These are phyloP conservation scores for Brasenia schreberi DNA, from an alignment of 164 flowering plant genomes.

Conservation along the genomic window DNA sequence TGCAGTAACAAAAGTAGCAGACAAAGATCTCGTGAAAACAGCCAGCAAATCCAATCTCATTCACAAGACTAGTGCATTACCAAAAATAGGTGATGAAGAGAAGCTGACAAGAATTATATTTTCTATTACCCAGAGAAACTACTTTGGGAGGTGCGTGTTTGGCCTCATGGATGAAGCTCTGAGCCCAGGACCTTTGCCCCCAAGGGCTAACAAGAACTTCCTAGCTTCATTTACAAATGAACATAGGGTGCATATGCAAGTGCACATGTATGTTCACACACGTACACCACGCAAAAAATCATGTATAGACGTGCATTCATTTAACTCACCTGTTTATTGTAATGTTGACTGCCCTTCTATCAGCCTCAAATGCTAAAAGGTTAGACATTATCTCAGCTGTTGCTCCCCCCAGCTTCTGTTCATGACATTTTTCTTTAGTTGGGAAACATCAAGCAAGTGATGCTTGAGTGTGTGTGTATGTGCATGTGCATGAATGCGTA, in stretches of 20 bases:
- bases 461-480: not conserved
- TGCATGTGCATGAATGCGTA: not conserved
- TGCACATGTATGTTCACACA: too few relatives aligned
- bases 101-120: not conserved
- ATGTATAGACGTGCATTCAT: not conserved
- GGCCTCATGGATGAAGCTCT: too few relatives aligned
- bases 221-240: not conserved
- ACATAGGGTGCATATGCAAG: too few relatives aligned
- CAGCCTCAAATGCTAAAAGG: slow-evolving; percentile 96
- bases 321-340: slow-evolving; percentile 67
- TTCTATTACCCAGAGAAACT: too few relatives aligned
- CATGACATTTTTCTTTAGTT: slow-evolving; percentile 2
- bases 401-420: slow-evolving; percentile 94
- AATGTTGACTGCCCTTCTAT: slow-evolving; percentile 93
- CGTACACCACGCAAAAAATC: too few relatives aligned
- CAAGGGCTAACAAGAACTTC: not conserved
- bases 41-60: not conserved
- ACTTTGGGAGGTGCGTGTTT: too few relatives aligned
- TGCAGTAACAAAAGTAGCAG: slow-evolving; percentile 14
- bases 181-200: too few relatives aligned
- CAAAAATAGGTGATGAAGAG: not conserved
- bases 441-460: not conserved
- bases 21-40: not conserved
- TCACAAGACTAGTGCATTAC: too few relatives aligned
- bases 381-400: slow-evolving; percentile 97